Evolutionary conservation across 495 filamentous ascomycete species (phyloP).

Genomic region (Extremus antarcticus): DNA sequence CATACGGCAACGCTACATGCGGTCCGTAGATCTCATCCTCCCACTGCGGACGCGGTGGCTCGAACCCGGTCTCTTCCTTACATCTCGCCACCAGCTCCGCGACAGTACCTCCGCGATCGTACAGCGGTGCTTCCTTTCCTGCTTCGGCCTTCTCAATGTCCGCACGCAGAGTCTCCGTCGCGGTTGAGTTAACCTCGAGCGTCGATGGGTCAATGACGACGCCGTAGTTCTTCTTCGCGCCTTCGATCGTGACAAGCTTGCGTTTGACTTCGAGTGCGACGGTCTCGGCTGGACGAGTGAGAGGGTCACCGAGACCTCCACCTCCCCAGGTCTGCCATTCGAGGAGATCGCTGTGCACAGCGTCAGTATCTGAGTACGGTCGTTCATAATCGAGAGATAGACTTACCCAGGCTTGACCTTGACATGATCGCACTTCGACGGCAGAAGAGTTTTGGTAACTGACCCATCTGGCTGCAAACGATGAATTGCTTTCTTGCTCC

Average conservation of each 20-base stretch:
- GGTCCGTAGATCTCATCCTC: constrained; percentile 14
- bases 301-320: constrained; percentile 40
- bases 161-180: constrained; percentile 29
- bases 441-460: constrained; percentile 25
- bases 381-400: background rate
- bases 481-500: constrained; percentile 37
- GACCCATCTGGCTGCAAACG: constrained; percentile 29
- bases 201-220: constrained; percentile 31
- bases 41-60: constrained; percentile 11
- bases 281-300: constrained; percentile 36
- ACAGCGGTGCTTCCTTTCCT: constrained; percentile 5
- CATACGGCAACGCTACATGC: constrained; percentile 12
- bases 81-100: constrained; percentile 7
- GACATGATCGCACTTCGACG: constrained; percentile 41
- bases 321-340: constrained; percentile 46
- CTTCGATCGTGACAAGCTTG: constrained; percentile 37
- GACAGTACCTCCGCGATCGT: constrained; percentile 11
- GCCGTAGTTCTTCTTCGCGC: constrained; percentile 36
- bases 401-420: constrained; percentile 31
- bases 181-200: constrained; percentile 23
- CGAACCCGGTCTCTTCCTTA: constrained; percentile 11
- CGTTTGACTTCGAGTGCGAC: constrained; percentile 40
- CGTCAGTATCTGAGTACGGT: background rate
- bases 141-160: constrained; percentile 14
- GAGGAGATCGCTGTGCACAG: constrained; percentile 32